These are phyloP conservation scores for Fusarium sp. DNA, from an alignment of 2,329 filamentous ascomycete genomes.

Conservation along the genomic window DNA sequence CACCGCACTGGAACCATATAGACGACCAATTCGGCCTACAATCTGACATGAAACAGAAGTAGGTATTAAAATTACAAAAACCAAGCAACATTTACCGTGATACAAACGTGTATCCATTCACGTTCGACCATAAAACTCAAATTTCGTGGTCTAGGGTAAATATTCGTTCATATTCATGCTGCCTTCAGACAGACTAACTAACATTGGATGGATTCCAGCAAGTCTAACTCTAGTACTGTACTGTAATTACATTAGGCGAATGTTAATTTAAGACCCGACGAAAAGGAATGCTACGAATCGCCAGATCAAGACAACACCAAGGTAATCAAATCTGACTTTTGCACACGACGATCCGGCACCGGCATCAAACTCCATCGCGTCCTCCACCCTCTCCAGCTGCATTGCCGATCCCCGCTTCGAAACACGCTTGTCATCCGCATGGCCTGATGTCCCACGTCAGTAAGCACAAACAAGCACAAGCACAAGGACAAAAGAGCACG, in stretches of 20 bases:
- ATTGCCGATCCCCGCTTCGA: constrained; percentile 39
- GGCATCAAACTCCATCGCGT: constrained; percentile 21
- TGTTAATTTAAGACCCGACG: not conserved
- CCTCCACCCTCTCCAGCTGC: constrained; percentile 29
- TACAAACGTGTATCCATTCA: too few relatives aligned
- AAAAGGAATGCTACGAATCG: constrained; percentile 1
- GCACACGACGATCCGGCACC: constrained; percentile 33
- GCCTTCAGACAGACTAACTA: too few relatives aligned
- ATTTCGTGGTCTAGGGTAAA: not conserved
- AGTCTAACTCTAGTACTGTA: too few relatives aligned
- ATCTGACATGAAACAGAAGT: not conserved
- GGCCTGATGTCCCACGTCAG: constrained; percentile 39
- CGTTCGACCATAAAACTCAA: not conserved
- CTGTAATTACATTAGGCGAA: too few relatives aligned
- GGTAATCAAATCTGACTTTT: constrained; percentile 19
- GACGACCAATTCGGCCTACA: not conserved
- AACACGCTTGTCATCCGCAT: constrained; percentile 42
- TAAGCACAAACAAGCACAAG: not conserved
- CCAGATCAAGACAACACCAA: constrained; percentile 10
- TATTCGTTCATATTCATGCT: too few relatives aligned
- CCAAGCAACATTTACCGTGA: not conserved
- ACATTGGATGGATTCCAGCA: too few relatives aligned
- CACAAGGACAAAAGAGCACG: constrained; percentile 32
- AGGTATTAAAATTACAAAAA: not conserved
- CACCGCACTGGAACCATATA: not conserved